Base-by-base conservation (phyloP, 2,329 filamentous ascomycete genomes). In the Lachnellula willkommii region DNA sequence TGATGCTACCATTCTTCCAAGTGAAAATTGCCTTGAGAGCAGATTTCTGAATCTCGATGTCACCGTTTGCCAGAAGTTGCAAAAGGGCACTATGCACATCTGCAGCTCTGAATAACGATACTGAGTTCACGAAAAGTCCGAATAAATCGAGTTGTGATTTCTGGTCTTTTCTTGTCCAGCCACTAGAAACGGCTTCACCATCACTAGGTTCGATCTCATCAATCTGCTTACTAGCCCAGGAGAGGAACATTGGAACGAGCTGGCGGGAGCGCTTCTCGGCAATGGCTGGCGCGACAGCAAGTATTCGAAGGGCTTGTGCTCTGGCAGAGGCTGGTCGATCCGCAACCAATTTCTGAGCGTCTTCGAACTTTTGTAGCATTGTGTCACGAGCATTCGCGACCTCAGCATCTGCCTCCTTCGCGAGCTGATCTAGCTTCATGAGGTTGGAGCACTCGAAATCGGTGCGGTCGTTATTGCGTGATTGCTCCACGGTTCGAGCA, bases 371-470 rank as follows among this genome's bases (percentile, higher is more conserved):
- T 36, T 77, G 71, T 5, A 83, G 71, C 69, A 95, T 81, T 12
- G 80, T 75, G 24, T 84, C 78, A 36, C 77, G 74, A 3, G 83
- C 75, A 56, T 79, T 75, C 12, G 77, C 71, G 11, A 84, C 73
- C 1, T 79, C 74, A 20, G 78, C 72, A 50, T 83, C 79, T 8
- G 82, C 76, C 50, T 77, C 73, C 14, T 73, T 67, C 4, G 82
- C 78, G 22, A 77, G 70, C 14, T 75, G 74, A 47, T 81, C 74
- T 1, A 95, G 72, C 32, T 77, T 79, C 36, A 77, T 77, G 37
- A 93, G 69, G 62, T 94, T 91, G 20, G 84, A 87, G 69, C 93
- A 97, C 70, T 95, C 87, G 63, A 96, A 99, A 62, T 94, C 84
- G 1, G 85, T 90, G 32, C 82, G 66, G 28, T 77, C 74, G 2